Base-by-base conservation (phyloP, 441 rosid genomes). In the Erodium texanum region DNA sequence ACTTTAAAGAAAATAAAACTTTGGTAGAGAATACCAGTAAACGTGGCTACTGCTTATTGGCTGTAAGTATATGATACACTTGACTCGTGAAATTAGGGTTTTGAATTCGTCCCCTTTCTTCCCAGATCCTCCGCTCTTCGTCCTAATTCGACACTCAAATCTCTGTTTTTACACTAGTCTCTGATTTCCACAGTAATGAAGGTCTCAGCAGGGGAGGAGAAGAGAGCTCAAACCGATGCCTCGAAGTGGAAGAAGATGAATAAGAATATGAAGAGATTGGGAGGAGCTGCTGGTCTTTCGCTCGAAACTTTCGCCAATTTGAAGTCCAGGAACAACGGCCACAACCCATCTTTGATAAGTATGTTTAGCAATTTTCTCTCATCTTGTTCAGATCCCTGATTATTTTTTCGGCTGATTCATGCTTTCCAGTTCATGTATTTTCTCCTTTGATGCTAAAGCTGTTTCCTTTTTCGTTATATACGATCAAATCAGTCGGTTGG, bases 261-360 rank as follows among this genome's bases (percentile, higher is more conserved):
- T 79, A 82, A 74, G 85, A 93, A 93, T 82, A 71, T 85, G 79
- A 79, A 67, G 83, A 84, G 93, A 69, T 76, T 93, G 66, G 92
- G 97, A 70, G 96, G 97, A 67, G 73, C 76, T 27, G 93, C 62
- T 56, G 62, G 93, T 65, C 96, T 91, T 74, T 93, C 96, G 3
- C 97, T 93, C 32, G 85, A 86, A 70, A 86, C 93, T 3, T 93
- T 89, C 64, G 92, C 92, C 18, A 90, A 85, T 70, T 77, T 86
- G 45, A 91, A 88, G 78, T 86, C 93, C 9, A 76, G 69, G 18
- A 76, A 63, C 73, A 78, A 68, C 24, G 73, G 73, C 68, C 85
- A 88, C 80, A 93, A 89, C 64, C 96, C 96, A 23, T 83, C 88
- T 67, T 41, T 87, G 45, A 80, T 86, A 70, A 88, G 96, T 93